Evolutionary conservation across 2,329 filamentous ascomycete species (phyloP), one percentile per base, ranked within the genome.

Genomic region (Aspergillus sp.): DNA sequence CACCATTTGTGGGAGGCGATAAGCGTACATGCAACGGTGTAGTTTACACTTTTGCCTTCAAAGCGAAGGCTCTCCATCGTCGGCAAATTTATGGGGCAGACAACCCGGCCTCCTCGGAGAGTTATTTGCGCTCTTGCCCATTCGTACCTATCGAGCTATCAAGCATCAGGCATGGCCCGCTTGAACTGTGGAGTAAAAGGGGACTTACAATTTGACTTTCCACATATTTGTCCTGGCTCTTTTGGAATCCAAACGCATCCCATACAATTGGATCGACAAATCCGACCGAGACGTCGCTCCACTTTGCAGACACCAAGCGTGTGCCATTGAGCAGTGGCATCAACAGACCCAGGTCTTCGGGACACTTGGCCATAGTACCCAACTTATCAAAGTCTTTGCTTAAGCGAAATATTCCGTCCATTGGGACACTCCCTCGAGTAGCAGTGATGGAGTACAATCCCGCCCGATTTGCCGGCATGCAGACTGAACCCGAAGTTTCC

Each of bases 401-500:
- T 13, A 54, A 10, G 2, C n/a, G 4, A 17, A 54, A 54, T 1
- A 54, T 15, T 10, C 51, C 52, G 8, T 42, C 36, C n/a, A 54
- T 15, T 4, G 36, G 7, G 3, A 54, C 15, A 2, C 13, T 27
- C 17, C 23, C 52, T 2, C 21, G 38, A 11, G 11, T 54, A 1
- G 15, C 32, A 8, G 21, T 41, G 8, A 54, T 17, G 1, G 51
- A 54, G 15, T 54, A 54, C 51, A 54, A 13, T 13, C 51, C 51
- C 8, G 51, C 51, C 8, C 51, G 38, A 11, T 54, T 54, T 6
- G 51, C 36, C 0, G 52, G 52, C 52, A 54, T 54, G 15, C 52
- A 54, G 23, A 54, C 21, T 7, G 52, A 54, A 3, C 52, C 52
- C 21, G 52, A 44, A 13, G 52, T 54, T 23, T 54, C 52, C 1